These are phyloP conservation scores for Aspergillus spinulosporus DNA, from an alignment of 2,329 filamentous ascomycete genomes.

Conservation along the genomic window DNA sequence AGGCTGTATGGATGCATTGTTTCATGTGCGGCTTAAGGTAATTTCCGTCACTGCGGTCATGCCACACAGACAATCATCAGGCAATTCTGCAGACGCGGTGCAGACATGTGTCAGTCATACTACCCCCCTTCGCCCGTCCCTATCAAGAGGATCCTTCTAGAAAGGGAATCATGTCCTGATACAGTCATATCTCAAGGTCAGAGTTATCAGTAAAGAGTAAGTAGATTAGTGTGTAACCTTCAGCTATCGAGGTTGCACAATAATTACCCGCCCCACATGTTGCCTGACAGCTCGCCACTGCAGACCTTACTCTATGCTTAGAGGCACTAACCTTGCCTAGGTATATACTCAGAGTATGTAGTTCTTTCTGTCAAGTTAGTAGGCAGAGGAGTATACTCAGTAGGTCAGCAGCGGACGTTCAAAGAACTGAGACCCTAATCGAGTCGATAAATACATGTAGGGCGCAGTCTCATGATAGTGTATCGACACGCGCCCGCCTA, in stretches of 20 bases:
- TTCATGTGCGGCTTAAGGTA: neutral
- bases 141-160: neutral
- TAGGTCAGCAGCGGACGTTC: too few relatives aligned
- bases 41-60: neutral
- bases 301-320: too few relatives aligned
- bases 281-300: neutral
- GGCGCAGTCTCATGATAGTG: too few relatives aligned
- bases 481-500: neutral
- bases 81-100: neutral
- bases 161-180: neutral
- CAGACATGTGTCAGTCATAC: neutral
- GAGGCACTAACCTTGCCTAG: too few relatives aligned
- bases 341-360: too few relatives aligned
- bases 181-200: neutral
- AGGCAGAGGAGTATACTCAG: too few relatives aligned
- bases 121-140: neutral
- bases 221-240: slow-evolving; percentile 1
- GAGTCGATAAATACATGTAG: too few relatives aligned
- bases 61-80: neutral
- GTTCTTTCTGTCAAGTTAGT: too few relatives aligned
- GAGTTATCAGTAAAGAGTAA: slow-evolving; percentile 2
- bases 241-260: neutral
- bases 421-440: too few relatives aligned
- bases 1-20: neutral
- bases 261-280: neutral